Evolutionary conservation across 805 yeast genomes (phyloP).

Genomic region (Wickerhamiella allomyrinae): DNA sequence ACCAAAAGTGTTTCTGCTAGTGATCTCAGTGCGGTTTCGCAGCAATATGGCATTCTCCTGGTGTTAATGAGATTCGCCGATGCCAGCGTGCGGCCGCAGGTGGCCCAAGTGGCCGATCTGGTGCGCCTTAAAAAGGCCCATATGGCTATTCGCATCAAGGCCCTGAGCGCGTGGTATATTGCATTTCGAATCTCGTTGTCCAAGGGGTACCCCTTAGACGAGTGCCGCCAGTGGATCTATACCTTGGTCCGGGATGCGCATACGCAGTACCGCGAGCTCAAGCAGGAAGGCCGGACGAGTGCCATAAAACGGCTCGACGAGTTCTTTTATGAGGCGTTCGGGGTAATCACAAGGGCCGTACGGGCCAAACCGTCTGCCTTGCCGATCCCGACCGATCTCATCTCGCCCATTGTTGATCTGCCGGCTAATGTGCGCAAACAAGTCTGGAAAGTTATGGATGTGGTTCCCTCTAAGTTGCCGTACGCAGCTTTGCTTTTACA

Average conservation of each 20-base stretch:
- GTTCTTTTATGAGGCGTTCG: neutral
- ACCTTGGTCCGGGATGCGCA: neutral
- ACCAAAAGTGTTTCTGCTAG: conserved; percentile 7
- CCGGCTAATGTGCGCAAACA: neutral
- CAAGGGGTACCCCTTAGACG: neutral
- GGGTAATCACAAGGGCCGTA: neutral
- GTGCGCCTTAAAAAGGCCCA: conserved; percentile 12
- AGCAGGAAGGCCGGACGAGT: neutral
- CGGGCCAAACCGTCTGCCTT: neutral
- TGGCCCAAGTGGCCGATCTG: conserved; percentile 14
- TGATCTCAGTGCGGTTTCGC: conserved; percentile 14
- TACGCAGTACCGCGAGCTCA: neutral
- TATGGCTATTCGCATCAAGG: conserved; percentile 13
- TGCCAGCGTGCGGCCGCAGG: conserved; percentile 7
- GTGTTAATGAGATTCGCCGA: conserved; percentile 10
- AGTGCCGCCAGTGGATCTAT: conserved; percentile 13
- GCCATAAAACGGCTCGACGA: neutral
- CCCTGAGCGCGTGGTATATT: conserved; percentile 17
- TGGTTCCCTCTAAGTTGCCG: neutral
- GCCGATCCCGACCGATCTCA: neutral
- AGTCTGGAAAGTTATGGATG: neutral
- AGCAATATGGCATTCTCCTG: conserved; percentile 16
- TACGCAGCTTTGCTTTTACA: neutral
- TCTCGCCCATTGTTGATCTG: neutral
- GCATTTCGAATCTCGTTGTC: conserved; percentile 4